Base-by-base conservation (phyloP, 1,139 yeast species). In the Fermentozyma sake region DNA sequence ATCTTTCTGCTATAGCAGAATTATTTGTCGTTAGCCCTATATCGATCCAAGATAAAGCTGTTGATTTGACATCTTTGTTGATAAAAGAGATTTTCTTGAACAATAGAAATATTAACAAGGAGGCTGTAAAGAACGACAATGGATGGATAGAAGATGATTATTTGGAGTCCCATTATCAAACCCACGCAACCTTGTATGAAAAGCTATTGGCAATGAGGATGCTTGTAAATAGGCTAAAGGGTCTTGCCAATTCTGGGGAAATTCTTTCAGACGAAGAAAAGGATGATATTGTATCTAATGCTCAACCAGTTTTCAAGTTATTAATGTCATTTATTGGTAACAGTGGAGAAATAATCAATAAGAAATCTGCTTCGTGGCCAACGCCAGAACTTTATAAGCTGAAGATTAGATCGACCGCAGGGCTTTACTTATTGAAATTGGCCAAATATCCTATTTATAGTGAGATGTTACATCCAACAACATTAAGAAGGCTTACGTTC, bases 281-380 rank as follows among this genome's bases (percentile, higher is more conserved):
- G 48, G 31, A 16, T 35, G 58, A 40, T 37, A 51, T 61, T 57
- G 35, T 41, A 4, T 42, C 45, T 12, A 50, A 50, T 19, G 76
- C 82, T 1, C 73, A 67, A 30, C 86, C 89, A 6, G 76, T 83
- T 0, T 54, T 85, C 35, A 83, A 81, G 40, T 56, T 85, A 21
- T 62, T 86, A 23, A 62, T 73, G 22, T 75, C 89, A 2, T 59
- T 83, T 18, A 73, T 87, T 26, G 75, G 79, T 3, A 81, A 81
- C 48, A 82, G 83, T 26, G 96, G 96, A n/a, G 96, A 87, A 46
- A 69, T 87, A 15, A 73, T 79, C 3, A 63, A 71, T 15, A 65
- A 66, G 14, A 61, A 62, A 24, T 44, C 66, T 4, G 56, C 52
- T 4, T 53, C 61, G 9, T 64, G 57, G 44, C 76, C 80, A n/a